Evolutionary conservation across 768 basidiomycete species (phyloP).

Genomic region (Xerocomellus intermedius): DNA sequence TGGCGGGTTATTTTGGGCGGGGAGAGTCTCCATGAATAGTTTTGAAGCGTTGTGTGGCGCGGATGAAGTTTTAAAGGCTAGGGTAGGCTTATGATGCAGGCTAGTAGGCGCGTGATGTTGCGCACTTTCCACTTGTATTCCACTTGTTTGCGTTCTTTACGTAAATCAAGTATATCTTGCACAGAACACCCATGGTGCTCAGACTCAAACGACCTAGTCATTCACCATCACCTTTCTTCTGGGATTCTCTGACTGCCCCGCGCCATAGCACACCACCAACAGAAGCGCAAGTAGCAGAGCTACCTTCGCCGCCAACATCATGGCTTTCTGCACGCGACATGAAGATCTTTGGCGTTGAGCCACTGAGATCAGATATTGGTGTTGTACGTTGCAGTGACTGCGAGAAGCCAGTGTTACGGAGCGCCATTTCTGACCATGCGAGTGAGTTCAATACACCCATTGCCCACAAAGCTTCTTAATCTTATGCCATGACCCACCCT

Average conservation of each 20-base stretch:
- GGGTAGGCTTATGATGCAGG: no score
- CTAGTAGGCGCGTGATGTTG: no score
- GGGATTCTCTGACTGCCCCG: slow-evolving; percentile 46
- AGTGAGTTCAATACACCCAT: slow-evolving; percentile 46
- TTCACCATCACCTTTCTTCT: slow-evolving; percentile 59
- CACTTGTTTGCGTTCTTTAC: slow-evolving; percentile 7
- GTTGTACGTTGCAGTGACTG: slow-evolving; percentile 79
- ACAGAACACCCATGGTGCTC: slow-evolving; percentile 37
- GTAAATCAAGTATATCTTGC: slow-evolving; percentile 13
- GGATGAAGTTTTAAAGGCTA: no score
- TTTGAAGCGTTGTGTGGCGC: no score
- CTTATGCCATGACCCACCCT: slow-evolving; percentile 11
- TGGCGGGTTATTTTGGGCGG: no score
- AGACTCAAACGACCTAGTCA: slow-evolving; percentile 43
- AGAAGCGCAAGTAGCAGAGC: slow-evolving; percentile 38
- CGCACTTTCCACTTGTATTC: no score
- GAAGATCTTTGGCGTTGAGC: slow-evolving; percentile 81
- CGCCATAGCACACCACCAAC: slow-evolving; percentile 30
- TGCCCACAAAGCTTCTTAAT: not conserved
- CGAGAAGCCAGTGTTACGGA: slow-evolving; percentile 74
- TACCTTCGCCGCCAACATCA: slow-evolving; percentile 74
- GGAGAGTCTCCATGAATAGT: no score
- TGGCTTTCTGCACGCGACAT: slow-evolving; percentile 86
- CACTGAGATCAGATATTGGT: slow-evolving; percentile 66
- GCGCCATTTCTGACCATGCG: slow-evolving; percentile 71